Evolutionary conservation across 345 rosid genomes (phyloP), one percentile per base, ranked within the genome.

Genomic region (Fremontodendron californicum): DNA sequence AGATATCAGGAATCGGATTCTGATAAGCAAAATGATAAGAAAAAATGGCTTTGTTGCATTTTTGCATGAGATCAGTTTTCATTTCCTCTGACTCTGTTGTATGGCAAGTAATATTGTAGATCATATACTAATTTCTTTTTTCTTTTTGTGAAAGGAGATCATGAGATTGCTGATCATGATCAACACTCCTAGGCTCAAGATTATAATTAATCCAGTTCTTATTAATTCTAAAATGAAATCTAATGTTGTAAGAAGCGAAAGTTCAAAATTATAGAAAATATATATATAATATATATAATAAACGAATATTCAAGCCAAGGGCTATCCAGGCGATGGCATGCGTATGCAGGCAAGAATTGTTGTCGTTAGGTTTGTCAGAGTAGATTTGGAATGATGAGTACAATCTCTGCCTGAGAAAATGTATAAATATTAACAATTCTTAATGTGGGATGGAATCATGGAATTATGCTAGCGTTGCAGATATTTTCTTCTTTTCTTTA

Each of bases 11-110:
- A 79, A 66, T 75, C 52, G 12, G 75, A 83, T 71, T 78, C 60
- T 5, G 15, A 39, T 27, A 75, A 75, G 21, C 57, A 62, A 25
- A 8, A 4, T 13, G 33, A 75, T 12, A 63, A 75, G 79, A 85
- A 73, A 62, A 85, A 81, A 75, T 85, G 86, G 88, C 75, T 80
- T 58, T 85, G 88, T 61, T 85, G 81, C 29, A 82, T 78, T 67
- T 76, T 75, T 76, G 74, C 78, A 48, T 85, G 74, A 71, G 35
- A 1, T 81, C 4, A 64, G 1, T 49, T 48, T 48, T 48, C 5
- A 13, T 13, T 15, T 3, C 19, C 52, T 3, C 52, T 48, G 5
- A 3, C 52, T 48, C 52, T 48, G 51, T 2, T 49, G 51, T 49
- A 16, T 18, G 54, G n/a, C 54, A 16, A 16, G n/a, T 45, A 45